These are phyloP conservation scores for Chlamydomonas incerta DNA, from an alignment of 139 green algal genomes.

Conservation along the genomic window DNA sequence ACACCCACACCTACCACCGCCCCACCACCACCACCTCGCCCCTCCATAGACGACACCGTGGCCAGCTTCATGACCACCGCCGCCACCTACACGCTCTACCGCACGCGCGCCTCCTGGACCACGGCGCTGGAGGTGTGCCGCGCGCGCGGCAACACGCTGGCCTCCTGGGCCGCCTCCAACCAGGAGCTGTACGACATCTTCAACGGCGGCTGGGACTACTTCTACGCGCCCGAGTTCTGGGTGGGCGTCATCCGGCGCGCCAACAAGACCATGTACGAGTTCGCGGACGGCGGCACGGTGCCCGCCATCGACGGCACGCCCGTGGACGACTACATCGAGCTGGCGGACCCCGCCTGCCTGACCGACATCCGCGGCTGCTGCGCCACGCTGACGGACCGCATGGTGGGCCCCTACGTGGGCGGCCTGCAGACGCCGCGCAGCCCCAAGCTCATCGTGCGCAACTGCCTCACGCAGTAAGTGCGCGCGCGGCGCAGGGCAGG, in stretches of 20 bases:
- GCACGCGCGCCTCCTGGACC: neutral
- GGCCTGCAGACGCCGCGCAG: neutral
- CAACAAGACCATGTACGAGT: constrained; percentile 8
- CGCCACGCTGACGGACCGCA: neutral
- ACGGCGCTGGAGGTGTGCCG: constrained; percentile 14
- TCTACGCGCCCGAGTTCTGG: constrained; percentile 16
- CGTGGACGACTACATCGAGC: neutral
- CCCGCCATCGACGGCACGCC: neutral
- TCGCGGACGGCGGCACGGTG: constrained; percentile 14
- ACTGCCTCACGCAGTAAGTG: constrained; percentile 21
- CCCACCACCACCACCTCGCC: too few species aligned
- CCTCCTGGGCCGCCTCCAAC: constrained; percentile 13
- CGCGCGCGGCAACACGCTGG: neutral
- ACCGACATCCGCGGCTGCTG: constrained; percentile 22
- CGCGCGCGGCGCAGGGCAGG: too few species aligned
- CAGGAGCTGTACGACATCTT: constrained; percentile 38
- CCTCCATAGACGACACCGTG: neutral
- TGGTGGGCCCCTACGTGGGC: constrained; percentile 1
- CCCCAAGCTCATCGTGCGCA: neutral
- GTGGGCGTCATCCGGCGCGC: constrained; percentile 5
- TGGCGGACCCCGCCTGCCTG: neutral
- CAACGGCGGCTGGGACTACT: neutral
- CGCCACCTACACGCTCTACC: neutral
- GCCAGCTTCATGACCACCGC: neutral
- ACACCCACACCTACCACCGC: neutral